These are phyloP conservation scores for Trematosphaeria pertusa DNA, from an alignment of 2,329 filamentous ascomycete genomes.

Conservation along the genomic window DNA sequence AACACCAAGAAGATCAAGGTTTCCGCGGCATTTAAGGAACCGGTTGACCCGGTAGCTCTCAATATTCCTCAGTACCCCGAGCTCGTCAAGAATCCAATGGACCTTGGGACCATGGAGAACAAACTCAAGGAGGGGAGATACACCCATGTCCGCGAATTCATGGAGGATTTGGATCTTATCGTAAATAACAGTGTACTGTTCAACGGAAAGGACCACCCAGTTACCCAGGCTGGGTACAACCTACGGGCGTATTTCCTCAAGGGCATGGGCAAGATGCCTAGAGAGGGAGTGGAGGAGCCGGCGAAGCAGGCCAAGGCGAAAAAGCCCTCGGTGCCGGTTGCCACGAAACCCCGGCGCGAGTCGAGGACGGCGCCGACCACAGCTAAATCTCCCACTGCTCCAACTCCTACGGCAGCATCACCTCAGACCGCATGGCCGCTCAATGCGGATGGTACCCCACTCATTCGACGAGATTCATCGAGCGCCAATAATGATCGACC, in stretches of 20 bases:
- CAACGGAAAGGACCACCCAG: slow-evolving; percentile 79
- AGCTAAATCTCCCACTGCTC: slow-evolving; percentile 53
- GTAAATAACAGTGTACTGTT: slow-evolving; percentile 80
- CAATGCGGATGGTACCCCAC: slow-evolving; percentile 76
- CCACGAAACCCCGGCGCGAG: slow-evolving; percentile 55
- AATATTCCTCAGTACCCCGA: slow-evolving; percentile 76
- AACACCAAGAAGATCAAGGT: slow-evolving; percentile 87
- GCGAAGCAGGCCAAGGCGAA: slow-evolving; percentile 64
- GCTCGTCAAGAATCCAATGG: slow-evolving; percentile 80
- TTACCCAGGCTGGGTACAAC: slow-evolving; percentile 72
- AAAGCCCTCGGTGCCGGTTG: slow-evolving; percentile 40
- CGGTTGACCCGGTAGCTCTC: slow-evolving; percentile 79
- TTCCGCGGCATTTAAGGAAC: slow-evolving; percentile 75
- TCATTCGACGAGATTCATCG: slow-evolving; percentile 85
- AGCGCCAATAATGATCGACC: slow-evolving; percentile 81
- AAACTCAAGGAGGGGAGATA: slow-evolving; percentile 78
- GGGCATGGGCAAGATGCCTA: slow-evolving; percentile 66
- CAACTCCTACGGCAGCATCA: slow-evolving; percentile 49
- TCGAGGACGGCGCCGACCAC: slow-evolving; percentile 52
- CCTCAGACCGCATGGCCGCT: slow-evolving; percentile 71
- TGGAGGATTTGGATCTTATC: slow-evolving; percentile 77
- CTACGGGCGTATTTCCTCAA: slow-evolving; percentile 66
- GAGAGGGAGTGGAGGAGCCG: slow-evolving; percentile 61
- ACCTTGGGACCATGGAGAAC: slow-evolving; percentile 81
- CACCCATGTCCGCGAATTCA: slow-evolving; percentile 72